Evolutionary conservation across 1,139 yeast genomes (phyloP), one percentile per base, ranked within the genome.

Genomic region (Protomyces arabidopsidicola): DNA sequence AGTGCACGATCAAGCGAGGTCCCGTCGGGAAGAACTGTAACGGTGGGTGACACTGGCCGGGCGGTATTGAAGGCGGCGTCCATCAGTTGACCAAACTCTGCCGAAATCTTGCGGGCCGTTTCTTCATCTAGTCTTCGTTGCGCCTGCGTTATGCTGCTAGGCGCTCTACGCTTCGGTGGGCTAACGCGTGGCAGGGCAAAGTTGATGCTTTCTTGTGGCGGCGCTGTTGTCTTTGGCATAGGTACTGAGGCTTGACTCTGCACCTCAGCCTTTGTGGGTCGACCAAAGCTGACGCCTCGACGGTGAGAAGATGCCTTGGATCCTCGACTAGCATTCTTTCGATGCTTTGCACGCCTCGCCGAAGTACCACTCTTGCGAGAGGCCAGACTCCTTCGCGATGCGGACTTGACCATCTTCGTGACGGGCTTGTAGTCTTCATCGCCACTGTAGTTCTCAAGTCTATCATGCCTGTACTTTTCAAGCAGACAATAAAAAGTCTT

Each of bases 401-500:
- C 57, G 2, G 61, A 61, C 51, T 64, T 60, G 34, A 48, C 63
- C 59, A 58, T 24, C 31, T 56, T 16, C n/a, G 50, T 48, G 22
- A 20, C 66, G 16, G 59, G 22, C 45, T 55, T 39, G 50, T 59
- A 38, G 38, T 52, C 58, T 45, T 24, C 55, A 35, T 63, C 61
- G 31, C 60, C 58, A 12, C 58, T 58, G 39, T 69, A 68, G 48
- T 65, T 67, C 14, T 69, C 72, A 58, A 74, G 71, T 72, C 89
- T 96, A 67, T 87, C 95, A 70, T 87, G 88, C 69, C 97, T 82
- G 74, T 93, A 93, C 71, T 89, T 86, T 79, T 87, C 79, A 67
- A 93, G 78, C 65, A 95, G 77, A 67, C 90, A 87, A 75, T 93
- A 95, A 70, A 93, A 93, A 64, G 93, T 84, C 77, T 93, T 95